Percentiles rank a stretch among this genome's conserved stretches.
phyloP scores from a whole-genome alignment of 2,329 filamentous ascomycete genomes.

The Colletotrichum horii region DNA sequence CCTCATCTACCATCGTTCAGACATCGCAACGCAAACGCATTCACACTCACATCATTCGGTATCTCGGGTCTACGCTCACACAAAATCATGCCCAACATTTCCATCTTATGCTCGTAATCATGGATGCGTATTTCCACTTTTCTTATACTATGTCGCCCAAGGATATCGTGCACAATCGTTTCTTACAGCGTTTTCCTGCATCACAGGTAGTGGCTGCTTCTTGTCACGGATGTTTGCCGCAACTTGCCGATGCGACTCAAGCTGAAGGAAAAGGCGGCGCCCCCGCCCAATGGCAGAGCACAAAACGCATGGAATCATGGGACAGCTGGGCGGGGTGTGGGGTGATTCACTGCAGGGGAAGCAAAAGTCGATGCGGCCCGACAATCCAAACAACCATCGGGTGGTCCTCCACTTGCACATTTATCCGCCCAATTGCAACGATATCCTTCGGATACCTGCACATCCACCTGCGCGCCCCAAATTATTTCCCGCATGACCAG shows the following conservation, averaged over 20 bases:
- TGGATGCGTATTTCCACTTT: not conserved
- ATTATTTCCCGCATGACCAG: not conserved
- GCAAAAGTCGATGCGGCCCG: constrained; percentile 32
- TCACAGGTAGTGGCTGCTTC: not conserved
- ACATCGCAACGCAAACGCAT: not conserved
- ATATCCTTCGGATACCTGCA: not conserved
- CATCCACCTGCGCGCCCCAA: not conserved
- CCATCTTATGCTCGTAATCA: not conserved
- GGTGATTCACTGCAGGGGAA: not conserved
- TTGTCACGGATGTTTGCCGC: not conserved
- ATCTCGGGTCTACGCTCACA: not conserved
- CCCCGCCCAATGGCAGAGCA: not conserved
- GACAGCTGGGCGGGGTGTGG: not conserved
- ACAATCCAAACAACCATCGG: constrained; percentile 36
- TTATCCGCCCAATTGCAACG: constrained; percentile 29
- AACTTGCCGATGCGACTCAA: not conserved
- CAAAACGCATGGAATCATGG: not conserved
- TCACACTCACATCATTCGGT: not conserved
- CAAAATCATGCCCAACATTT: not conserved
- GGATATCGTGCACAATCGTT: not conserved
- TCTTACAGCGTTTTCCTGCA: not conserved
- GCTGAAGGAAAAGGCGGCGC: not conserved
- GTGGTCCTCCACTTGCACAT: constrained; percentile 22
- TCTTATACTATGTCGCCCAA: not conserved
- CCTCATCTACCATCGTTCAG: not conserved